Evolutionary conservation across 2,329 filamentous ascomycete genomes (phyloP).

Genomic region (Colletotrichum musae): DNA sequence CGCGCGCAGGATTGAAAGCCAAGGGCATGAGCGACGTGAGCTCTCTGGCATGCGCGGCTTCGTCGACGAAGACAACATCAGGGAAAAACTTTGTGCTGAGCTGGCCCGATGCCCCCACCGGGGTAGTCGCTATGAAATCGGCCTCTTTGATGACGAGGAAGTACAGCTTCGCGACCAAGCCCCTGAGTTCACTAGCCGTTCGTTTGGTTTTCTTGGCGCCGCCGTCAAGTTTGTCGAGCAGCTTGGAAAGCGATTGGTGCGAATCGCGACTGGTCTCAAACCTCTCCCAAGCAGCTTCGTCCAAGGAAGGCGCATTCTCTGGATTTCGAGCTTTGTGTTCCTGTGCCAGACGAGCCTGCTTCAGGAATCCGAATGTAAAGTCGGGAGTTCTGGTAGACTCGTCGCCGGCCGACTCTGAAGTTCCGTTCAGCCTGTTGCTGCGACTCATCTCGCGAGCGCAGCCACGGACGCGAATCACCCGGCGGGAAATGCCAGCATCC

Average conservation of each 20-base stretch:
- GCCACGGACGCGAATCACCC: slow-evolving; percentile 34
- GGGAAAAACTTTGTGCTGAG: slow-evolving; percentile 75
- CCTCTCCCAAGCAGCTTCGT: slow-evolving; percentile 59
- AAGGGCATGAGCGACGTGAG: slow-evolving; percentile 61
- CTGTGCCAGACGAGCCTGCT: slow-evolving; percentile 12
- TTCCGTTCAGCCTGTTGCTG: slow-evolving; percentile 28
- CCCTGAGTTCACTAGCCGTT: slow-evolving; percentile 44
- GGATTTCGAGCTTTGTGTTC: not conserved
- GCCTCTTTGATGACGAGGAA: slow-evolving; percentile 53
- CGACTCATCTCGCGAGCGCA: slow-evolving; percentile 37
- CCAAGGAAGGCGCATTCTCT: slow-evolving; percentile 52
- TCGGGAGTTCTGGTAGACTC: slow-evolving; percentile 10
- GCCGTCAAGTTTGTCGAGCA: slow-evolving; percentile 50
- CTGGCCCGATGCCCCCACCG: slow-evolving; percentile 53
- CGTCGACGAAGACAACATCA: slow-evolving; percentile 88
- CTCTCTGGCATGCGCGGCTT: slow-evolving; percentile 66
- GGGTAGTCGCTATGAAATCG: slow-evolving; percentile 63
- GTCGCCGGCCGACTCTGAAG: slow-evolving; percentile 42
- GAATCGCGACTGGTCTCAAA: slow-evolving; percentile 51
- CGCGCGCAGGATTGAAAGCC: slow-evolving; percentile 57
- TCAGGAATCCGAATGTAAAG: slow-evolving; percentile 32
- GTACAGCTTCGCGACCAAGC: slow-evolving; percentile 54
- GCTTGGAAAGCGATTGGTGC: slow-evolving; percentile 53
- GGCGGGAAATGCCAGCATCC: slow-evolving; percentile 51
- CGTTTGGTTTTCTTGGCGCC: slow-evolving; percentile 41